Percentiles rank a stretch among this genome's conserved stretches.
Evolutionary conservation across 2,329 filamentous ascomycete species (phyloP).

Genomic region (Alternaria metachromatica): DNA sequence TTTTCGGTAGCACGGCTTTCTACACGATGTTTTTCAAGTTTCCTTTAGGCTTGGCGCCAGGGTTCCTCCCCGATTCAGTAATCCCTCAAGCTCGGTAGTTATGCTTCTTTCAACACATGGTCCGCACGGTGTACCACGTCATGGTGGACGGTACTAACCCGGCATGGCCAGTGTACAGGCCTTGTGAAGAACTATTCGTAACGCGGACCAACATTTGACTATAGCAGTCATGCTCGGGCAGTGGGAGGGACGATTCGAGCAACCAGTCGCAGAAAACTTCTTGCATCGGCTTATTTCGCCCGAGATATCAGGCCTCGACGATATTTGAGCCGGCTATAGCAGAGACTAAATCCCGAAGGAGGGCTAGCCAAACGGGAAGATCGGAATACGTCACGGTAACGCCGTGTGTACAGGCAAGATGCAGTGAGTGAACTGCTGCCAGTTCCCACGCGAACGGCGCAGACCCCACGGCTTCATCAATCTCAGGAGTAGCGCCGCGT

Average conservation of each 20-base stretch:
- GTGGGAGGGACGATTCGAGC: neutral
- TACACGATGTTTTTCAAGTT: neutral
- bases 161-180: neutral
- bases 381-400: neutral
- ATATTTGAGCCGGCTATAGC: neutral
- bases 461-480: conserved; percentile 5
- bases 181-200: neutral
- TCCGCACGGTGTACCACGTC: conserved; percentile 9
- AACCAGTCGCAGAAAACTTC: neutral
- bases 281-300: neutral
- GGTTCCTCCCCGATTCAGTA: neutral
- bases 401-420: neutral
- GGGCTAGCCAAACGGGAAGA: neutral
- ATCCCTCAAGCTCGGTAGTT: conserved; percentile 4
- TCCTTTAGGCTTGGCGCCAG: neutral
- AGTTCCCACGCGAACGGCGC: neutral
- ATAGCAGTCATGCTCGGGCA: neutral
- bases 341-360: neutral
- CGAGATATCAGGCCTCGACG: neutral
- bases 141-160: neutral
- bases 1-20: neutral
- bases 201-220: neutral
- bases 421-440: neutral
- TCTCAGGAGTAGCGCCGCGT: conserved; percentile 30
- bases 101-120: conserved; percentile 7